phyloP scores from a whole-genome alignment of 78 protist species.

The Cavenderia fasciculata region DNA sequence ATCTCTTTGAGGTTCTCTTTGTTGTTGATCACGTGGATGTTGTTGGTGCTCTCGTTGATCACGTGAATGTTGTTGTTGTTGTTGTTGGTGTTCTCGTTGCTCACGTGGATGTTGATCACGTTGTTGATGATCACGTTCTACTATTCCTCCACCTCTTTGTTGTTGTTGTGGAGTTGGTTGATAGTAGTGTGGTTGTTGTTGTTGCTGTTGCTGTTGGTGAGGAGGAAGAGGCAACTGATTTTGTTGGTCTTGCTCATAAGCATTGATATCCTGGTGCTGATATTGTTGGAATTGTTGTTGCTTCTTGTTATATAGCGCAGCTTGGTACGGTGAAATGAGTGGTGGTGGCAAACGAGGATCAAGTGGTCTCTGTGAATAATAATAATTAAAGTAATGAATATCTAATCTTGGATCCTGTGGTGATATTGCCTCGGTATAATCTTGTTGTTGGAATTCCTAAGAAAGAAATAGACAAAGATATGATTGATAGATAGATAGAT shows the following conservation, averaged over 20 bases:
- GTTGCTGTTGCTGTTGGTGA: no score
- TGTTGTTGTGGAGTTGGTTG: constrained; percentile 4
- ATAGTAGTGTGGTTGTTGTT: not conserved
- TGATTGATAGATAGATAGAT: not conserved
- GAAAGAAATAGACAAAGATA: not conserved
- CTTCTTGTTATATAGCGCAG: constrained; percentile 29
- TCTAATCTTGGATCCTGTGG: constrained; percentile 79
- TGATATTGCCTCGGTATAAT: constrained; percentile 21
- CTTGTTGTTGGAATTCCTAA: not conserved
- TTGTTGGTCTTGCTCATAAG: not conserved
- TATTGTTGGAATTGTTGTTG: no score
- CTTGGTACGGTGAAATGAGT: constrained; percentile 48
- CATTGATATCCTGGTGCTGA: no score
- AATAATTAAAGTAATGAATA: constrained; percentile 64
- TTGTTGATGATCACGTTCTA: not conserved
- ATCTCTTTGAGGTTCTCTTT: constrained; percentile 10
- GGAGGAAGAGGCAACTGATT: no score
- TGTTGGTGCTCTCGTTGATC: not conserved
- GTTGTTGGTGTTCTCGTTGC: not conserved
- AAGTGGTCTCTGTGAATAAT: constrained; percentile 80
- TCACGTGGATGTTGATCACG: not conserved
- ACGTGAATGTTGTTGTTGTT: not conserved
- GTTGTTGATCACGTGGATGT: not conserved
- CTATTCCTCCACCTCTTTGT: no score
- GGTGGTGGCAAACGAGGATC: constrained; percentile 85